phyloP scores from a whole-genome alignment of 2,329 filamentous ascomycete species.

The Sclerotinia spermophila region DNA sequence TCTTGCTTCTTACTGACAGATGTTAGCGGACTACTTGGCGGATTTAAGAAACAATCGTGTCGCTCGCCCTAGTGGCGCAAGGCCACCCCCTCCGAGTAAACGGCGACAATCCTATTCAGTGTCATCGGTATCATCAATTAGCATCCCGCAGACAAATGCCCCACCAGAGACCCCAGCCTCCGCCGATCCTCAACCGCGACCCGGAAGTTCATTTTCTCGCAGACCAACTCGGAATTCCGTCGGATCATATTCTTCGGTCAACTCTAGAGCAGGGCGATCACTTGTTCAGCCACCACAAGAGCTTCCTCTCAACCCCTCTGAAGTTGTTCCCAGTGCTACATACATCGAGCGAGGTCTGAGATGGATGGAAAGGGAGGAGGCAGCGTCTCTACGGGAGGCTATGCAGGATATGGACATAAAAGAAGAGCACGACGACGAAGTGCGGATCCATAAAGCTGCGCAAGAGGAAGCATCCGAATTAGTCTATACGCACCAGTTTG shows the following conservation, averaged over 20 bases:
- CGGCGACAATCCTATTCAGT: constrained; percentile 38
- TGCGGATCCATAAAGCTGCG: constrained; percentile 64
- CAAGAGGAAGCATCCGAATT: constrained; percentile 75
- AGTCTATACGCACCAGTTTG: constrained; percentile 72
- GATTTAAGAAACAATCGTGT: constrained; percentile 66
- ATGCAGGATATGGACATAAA: constrained; percentile 69
- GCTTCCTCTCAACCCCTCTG: constrained; percentile 51
- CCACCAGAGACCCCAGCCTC: constrained; percentile 24
- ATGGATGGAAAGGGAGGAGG: constrained; percentile 81
- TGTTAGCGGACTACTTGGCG: constrained; percentile 64
- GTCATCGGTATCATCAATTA: constrained; percentile 33
- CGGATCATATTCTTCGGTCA: constrained; percentile 33
- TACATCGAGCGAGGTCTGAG: constrained; percentile 72
- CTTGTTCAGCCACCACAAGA: constrained; percentile 29
- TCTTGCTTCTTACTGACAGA: constrained; percentile 22
- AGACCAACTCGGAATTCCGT: constrained; percentile 32
- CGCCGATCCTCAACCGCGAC: constrained; percentile 27
- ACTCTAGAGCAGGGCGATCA: constrained; percentile 34
- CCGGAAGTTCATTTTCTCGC: constrained; percentile 33
- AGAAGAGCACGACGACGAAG: constrained; percentile 52
- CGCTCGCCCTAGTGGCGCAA: constrained; percentile 65
- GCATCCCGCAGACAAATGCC: constrained; percentile 15
- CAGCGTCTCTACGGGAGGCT: constrained; percentile 63
- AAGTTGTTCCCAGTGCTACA: constrained; percentile 60
- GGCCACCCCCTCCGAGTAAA: constrained; percentile 53